Conservation (phyloP, 2,329 filamentous ascomycete species). For the Venturiaceae sp. region DNA sequence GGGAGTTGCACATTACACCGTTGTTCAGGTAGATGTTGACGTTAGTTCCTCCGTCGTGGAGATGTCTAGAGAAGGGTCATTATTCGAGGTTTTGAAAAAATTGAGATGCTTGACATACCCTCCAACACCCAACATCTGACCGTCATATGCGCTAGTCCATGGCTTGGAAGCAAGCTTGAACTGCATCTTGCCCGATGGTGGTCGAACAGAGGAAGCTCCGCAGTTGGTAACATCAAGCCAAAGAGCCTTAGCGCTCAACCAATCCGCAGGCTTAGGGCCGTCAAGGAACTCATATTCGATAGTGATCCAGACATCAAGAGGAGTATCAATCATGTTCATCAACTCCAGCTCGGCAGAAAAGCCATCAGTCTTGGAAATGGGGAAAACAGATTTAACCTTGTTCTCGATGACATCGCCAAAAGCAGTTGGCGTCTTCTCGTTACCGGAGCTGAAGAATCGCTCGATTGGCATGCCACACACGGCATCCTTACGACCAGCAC, state of each 20-base stretch:
- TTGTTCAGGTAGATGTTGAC: conserved; percentile 4
- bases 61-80: background rate
- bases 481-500: background rate
- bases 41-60: conserved; percentile 7
- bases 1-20: background rate
- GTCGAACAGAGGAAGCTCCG: background rate
- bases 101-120: background rate
- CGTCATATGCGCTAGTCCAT: conserved; percentile 6
- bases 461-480: background rate
- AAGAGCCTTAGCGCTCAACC: conserved; percentile 2
- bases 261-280: background rate
- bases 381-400: conserved; percentile 4
- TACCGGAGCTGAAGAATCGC: conserved; percentile 5
- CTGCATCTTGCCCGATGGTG: background rate
- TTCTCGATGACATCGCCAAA: conserved; percentile 6
- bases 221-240: conserved; percentile 6
- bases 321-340: conserved; percentile 5
- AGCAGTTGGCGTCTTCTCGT: conserved; percentile 5
- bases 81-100: background rate
- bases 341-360: background rate
- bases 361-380: background rate
- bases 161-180: background rate
- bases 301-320: conserved; percentile 1
- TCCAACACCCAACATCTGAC: conserved; percentile 1
- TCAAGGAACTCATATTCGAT: conserved; percentile 5